phyloP scores from a whole-genome alignment of 1,139 yeast genomes.

The Yamadazyma jaroonii region DNA sequence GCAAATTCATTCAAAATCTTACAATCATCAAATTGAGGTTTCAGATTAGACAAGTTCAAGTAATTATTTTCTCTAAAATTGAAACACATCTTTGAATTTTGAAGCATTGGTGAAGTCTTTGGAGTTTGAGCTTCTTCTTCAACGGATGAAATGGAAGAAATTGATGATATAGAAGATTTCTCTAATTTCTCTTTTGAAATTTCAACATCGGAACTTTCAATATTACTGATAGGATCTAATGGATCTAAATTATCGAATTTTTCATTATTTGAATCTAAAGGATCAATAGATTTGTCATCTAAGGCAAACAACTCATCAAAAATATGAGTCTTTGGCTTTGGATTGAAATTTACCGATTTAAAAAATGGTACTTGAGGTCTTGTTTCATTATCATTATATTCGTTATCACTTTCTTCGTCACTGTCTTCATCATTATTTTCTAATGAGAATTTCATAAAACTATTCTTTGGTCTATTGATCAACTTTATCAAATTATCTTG shows the following conservation, averaged over 20 bases:
- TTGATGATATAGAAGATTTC: not conserved
- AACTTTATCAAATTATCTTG: slow-evolving; percentile 39
- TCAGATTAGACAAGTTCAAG: slow-evolving; percentile 38
- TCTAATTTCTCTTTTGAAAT: not conserved
- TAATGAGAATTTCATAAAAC: slow-evolving; percentile 2
- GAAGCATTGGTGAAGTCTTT: slow-evolving; percentile 17
- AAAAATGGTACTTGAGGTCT: slow-evolving; percentile 33
- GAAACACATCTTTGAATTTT: slow-evolving; percentile 34
- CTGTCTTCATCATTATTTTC: not conserved
- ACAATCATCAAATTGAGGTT: slow-evolving; percentile 20
- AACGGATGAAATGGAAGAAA: slow-evolving; percentile 1
- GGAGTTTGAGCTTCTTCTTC: slow-evolving; percentile 22
- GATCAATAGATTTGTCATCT: slow-evolving; percentile 2
- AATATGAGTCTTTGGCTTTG: slow-evolving; percentile 30
- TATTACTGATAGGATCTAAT: not conserved
- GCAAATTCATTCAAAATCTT: slow-evolving; percentile 44
- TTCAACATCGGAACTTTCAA: not conserved
- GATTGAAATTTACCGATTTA: slow-evolving; percentile 36
- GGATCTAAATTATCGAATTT: not conserved
- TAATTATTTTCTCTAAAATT: slow-evolving; percentile 46
- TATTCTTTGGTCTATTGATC: slow-evolving; percentile 20
- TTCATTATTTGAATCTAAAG: not conserved
- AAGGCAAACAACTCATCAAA: slow-evolving; percentile 41
- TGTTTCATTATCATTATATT: slow-evolving; percentile 1
- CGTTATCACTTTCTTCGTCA: not conserved